Evolutionary conservation across 1,284 basidiomycete species (phyloP).

Genomic region (Leccinum griseonigrum): DNA sequence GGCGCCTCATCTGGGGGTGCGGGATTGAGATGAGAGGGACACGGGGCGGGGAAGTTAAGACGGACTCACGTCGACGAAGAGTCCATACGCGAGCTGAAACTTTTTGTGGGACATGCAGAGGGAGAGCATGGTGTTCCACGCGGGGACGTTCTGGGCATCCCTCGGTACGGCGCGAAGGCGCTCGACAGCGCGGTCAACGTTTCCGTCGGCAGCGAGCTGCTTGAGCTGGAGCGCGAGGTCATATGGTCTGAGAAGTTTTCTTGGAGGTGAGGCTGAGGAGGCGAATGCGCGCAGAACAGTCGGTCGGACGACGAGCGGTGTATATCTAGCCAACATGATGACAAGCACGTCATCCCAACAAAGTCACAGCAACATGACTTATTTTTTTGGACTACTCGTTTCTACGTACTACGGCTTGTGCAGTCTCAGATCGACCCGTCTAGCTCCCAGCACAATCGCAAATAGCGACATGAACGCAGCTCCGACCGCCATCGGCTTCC

Average conservation of each 20-base stretch:
- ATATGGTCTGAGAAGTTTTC: conserved; percentile 51
- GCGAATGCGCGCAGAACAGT: conserved; percentile 11
- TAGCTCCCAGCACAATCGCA: conserved; percentile 53
- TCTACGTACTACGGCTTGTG: conserved; percentile 42
- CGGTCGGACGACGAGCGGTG: background rate
- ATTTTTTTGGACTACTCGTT: conserved; percentile 29
- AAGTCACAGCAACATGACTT: conserved; percentile 14
- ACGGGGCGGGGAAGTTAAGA: background rate
- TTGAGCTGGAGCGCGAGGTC: conserved; percentile 56
- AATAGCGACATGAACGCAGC: conserved; percentile 67
- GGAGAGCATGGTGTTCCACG: conserved; percentile 75
- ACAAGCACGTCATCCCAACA: conserved; percentile 12
- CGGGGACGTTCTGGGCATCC: conserved; percentile 65
- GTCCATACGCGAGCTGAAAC: conserved; percentile 54
- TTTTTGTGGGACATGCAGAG: conserved; percentile 53
- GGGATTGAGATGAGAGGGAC: conserved; percentile 2
- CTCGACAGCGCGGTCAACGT: conserved; percentile 56
- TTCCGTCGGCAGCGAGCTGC: conserved; percentile 49
- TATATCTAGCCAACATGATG: conserved; percentile 23
- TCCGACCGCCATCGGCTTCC: conserved; percentile 79
- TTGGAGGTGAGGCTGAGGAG: background rate
- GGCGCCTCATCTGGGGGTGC: conserved; percentile 70
- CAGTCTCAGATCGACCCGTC: conserved; percentile 67
- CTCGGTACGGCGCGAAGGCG: conserved; percentile 62
- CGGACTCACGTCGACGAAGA: conserved; percentile 64